Conservation (phyloP, 176 grass and related monocot genomes). For the Pontederia crassipes region DNA sequence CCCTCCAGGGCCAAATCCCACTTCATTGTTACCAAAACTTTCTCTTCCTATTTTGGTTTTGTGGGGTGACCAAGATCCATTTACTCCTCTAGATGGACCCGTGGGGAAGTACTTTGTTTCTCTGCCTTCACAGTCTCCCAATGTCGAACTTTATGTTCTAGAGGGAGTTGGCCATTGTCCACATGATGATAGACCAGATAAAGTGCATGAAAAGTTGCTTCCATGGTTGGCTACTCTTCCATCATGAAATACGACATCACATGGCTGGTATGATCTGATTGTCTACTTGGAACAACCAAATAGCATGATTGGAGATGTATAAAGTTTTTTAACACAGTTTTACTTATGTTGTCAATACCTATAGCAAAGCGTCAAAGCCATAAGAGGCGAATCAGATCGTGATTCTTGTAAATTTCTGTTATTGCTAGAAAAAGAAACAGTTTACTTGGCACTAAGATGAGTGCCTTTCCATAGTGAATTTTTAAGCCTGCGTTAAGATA, state of each 20-base stretch:
- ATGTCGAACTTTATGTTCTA: conserved; percentile 55
- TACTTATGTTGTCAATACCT: too few species aligned
- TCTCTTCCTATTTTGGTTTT: conserved; percentile 65
- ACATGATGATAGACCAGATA: conserved; percentile 73
- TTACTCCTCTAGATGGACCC: conserved; percentile 81
- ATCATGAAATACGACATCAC: background rate
- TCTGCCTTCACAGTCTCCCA: conserved; percentile 44
- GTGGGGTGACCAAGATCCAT: conserved; percentile 77
- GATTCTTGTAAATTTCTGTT: too few species aligned
- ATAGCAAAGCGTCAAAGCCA: too few species aligned
- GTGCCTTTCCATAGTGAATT: too few species aligned
- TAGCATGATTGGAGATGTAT: too few species aligned
- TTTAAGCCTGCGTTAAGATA: too few species aligned
- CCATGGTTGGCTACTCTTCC: conserved; percentile 60
- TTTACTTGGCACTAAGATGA: too few species aligned
- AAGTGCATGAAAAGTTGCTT: conserved; percentile 69
- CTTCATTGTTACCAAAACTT: conserved; percentile 49
- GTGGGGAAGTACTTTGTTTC: conserved; percentile 73
- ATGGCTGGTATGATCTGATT: background rate
- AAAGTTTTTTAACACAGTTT: too few species aligned
- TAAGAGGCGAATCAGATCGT: too few species aligned
- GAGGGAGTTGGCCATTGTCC: conserved; percentile 79
- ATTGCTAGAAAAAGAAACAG: too few species aligned
- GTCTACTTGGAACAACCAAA: too few species aligned
- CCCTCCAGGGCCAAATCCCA: conserved; percentile 61